These are phyloP conservation scores for Pleurozium schreberi DNA, from an alignment of 225 moss, liverwort and hornwort species.

Conservation along the genomic window DNA sequence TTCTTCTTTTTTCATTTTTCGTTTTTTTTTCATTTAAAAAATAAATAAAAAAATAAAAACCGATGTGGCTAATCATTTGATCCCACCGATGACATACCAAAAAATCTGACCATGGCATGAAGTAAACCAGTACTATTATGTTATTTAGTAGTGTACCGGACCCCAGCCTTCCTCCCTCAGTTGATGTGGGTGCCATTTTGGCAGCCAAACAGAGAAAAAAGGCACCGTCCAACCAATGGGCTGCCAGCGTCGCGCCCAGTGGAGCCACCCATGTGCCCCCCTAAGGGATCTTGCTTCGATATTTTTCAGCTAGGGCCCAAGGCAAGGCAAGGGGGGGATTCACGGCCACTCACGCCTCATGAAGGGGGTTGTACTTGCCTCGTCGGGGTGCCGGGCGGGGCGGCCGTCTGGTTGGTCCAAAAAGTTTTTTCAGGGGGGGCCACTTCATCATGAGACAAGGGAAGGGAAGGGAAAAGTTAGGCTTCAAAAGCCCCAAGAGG, in stretches of 20 bases:
- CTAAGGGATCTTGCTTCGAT: background rate
- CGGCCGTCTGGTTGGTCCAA: background rate
- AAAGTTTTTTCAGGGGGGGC: background rate
- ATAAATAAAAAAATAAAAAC: too few relatives aligned
- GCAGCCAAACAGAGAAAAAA: constrained; percentile 20
- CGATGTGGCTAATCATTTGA: too few relatives aligned
- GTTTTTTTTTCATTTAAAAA: too few relatives aligned
- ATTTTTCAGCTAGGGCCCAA: background rate
- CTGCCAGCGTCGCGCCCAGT: background rate
- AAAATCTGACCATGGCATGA: too few relatives aligned
- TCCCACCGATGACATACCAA: too few relatives aligned
- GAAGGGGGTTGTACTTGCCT: background rate
- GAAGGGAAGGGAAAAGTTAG: too few relatives aligned
- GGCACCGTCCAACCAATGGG: constrained; percentile 37
- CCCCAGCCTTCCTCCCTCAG: background rate
- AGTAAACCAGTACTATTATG: too few relatives aligned
- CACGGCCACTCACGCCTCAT: background rate
- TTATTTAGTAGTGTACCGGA: background rate
- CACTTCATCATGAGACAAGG: background rate
- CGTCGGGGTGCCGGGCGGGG: background rate
- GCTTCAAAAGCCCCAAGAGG: background rate
- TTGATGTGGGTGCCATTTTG: background rate
- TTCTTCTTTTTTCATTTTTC: too few relatives aligned
- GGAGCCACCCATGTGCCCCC: constrained; percentile 1
- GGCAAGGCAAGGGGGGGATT: background rate